Evolutionary conservation across 2,329 filamentous ascomycete species (phyloP).

Genomic region (Blastomyces parvus): DNA sequence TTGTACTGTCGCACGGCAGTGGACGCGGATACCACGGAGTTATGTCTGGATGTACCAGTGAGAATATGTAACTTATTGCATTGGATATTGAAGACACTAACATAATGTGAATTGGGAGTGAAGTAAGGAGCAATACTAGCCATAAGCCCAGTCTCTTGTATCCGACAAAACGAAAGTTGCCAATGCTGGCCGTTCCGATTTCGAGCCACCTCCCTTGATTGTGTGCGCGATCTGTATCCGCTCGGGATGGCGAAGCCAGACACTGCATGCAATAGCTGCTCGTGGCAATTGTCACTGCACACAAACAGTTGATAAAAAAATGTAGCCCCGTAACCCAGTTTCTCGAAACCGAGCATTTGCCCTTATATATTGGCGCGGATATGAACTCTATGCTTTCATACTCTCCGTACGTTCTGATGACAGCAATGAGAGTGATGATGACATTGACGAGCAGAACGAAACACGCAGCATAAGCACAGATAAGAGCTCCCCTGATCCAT

Average conservation of each 20-base stretch:
- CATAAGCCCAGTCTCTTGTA: constrained; percentile 11
- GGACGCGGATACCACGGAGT: constrained; percentile 15
- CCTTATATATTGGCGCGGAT: constrained; percentile 9
- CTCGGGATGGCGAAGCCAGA: constrained; percentile 24
- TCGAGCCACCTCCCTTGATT: constrained; percentile 22
- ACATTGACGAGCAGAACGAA: constrained; percentile 14
- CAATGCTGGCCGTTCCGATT: constrained; percentile 23
- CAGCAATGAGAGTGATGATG: constrained; percentile 8
- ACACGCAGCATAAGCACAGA: constrained; percentile 7
- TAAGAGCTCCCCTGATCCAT: constrained; percentile 8
- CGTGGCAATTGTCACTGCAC: constrained; percentile 24
- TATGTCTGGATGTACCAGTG: constrained; percentile 16
- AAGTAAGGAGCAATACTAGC: constrained; percentile 10
- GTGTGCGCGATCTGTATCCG: constrained; percentile 27
- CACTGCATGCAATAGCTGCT: constrained; percentile 32
- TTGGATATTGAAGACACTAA: constrained; percentile 5
- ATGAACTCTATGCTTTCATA: background rate
- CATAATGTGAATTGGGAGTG: constrained; percentile 16
- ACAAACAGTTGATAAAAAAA: constrained; percentile 28
- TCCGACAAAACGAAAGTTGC: constrained; percentile 19
- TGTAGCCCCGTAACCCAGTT: constrained; percentile 20
- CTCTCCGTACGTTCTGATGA: background rate
- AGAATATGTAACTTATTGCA: background rate
- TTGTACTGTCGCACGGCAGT: constrained; percentile 1
- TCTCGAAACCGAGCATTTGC: constrained; percentile 11